Conservation (phyloP, 352 stramenopile genomes). For the Pythium dissotocum region DNA sequence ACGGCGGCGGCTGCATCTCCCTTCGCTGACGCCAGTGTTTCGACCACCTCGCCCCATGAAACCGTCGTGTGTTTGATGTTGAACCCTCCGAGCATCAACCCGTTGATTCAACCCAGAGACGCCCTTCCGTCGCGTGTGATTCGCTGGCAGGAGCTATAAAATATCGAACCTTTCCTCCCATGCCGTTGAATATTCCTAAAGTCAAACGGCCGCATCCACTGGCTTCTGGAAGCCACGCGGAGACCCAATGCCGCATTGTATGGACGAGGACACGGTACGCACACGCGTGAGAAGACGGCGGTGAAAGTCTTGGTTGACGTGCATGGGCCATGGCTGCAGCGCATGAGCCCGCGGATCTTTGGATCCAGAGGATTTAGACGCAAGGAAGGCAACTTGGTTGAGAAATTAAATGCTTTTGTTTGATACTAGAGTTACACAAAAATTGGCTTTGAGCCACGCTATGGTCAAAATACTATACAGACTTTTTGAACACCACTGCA, state of each 20-base stretch:
- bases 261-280: background rate
- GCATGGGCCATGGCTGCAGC: background rate
- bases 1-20: background rate
- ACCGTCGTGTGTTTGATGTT: background rate
- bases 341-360: background rate
- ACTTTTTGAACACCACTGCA: background rate
- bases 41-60: background rate
- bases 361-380: background rate
- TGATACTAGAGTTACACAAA: slow-evolving; percentile 20
- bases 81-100: background rate
- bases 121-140: background rate
- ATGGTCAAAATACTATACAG: slow-evolving; percentile 23
- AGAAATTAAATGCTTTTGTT: background rate
- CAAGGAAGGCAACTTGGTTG: background rate
- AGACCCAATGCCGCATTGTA: too few relatives aligned
- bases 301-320: background rate
- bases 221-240: slow-evolving; percentile 1
- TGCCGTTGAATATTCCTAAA: background rate
- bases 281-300: background rate
- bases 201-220: slow-evolving; percentile 4
- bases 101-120: slow-evolving; percentile 4
- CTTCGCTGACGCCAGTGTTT: background rate
- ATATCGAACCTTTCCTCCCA: background rate
- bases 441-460: slow-evolving; percentile 2
- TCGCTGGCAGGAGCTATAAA: background rate